Evolutionary conservation across 768 basidiomycete genomes (phyloP), one percentile per base, ranked within the genome.

Genomic region (Leccinum sublutescens): DNA sequence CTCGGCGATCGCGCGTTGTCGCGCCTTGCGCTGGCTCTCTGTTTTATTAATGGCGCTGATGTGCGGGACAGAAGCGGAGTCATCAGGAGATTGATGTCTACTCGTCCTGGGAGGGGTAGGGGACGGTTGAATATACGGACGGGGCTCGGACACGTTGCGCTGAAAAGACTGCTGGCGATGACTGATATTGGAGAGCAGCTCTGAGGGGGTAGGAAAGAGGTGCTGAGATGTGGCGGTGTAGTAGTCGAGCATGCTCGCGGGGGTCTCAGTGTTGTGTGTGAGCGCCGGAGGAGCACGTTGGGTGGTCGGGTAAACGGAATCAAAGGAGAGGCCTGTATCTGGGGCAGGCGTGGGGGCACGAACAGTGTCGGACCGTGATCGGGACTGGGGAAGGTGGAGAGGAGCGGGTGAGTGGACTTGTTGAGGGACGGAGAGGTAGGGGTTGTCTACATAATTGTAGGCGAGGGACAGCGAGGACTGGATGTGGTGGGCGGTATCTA

Each of bases 131-230:
- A 40, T 2, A 14, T 59, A 60, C 5, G 62, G 19, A n/a, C 50
- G 55, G 1, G 57, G 8, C 12, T 62, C 66, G 14, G 55, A 21
- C 2, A 52, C 21, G 31, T 54, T 49, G 33, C 58, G 62, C 45
- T 50, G 59, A 10, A 9, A 40, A 7, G 61, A 23, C 29, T 56
- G 55, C 15, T 50, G 58, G 21, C 50, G 58, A 47, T 59, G 67
- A 34, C 11, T 58, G 21, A 82, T 71, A 45, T 85, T 78, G 29
- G 75, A 74, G 52, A 89, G 79, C 31, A 88, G 74, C 63, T 88
- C 85, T 38, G 82, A 83, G 1, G 87, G 87, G 1, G 87, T 89
- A 1, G 81, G 87, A 63, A 89, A 87, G 2, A 80, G 83, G 1
- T 68, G 60, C 57, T 76, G 77, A 0, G 68, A 58, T 0, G 66